Conservation (phyloP, 1,284 basidiomycete species). For the Ganoderma meredithae region DNA sequence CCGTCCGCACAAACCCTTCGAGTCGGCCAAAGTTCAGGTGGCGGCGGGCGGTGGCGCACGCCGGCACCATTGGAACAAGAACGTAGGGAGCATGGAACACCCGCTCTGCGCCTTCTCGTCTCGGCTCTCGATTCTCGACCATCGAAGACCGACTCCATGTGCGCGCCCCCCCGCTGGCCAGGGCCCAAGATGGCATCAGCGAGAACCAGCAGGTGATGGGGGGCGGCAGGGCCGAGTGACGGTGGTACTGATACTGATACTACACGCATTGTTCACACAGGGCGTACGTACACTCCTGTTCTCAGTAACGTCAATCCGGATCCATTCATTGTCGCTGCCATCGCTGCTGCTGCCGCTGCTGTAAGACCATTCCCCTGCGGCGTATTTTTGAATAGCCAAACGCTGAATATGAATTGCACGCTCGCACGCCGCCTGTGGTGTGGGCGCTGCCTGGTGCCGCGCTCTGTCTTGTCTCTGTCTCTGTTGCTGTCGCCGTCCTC, state of each 20-base stretch:
- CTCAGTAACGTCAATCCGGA: neutral
- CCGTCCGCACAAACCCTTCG: neutral
- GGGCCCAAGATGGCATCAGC: conserved; percentile 8
- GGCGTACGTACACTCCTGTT: conserved; percentile 1
- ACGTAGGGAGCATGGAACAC: too few relatives aligned
- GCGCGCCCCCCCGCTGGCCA: neutral
- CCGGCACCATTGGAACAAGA: neutral
- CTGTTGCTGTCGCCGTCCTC: neutral
- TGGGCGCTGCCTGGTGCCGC: neutral
- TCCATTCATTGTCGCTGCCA: too few relatives aligned
- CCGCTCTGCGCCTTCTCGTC: neutral
- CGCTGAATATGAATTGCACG: conserved; percentile 17
- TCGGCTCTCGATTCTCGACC: neutral
- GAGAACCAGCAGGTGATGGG: neutral
- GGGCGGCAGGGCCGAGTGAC: neutral
- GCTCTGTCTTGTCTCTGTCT: neutral
- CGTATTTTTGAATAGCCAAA: conserved; percentile 12
- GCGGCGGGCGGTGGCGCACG: neutral
- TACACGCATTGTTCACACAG: neutral
- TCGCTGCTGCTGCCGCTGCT: too few relatives aligned
- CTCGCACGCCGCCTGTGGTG: conserved; percentile 1
- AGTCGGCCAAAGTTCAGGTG: neutral
- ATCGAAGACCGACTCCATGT: neutral
- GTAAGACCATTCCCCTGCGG: neutral
- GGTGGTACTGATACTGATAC: neutral